Evolutionary conservation across 2,329 filamentous ascomycete species (phyloP).

Genomic region (Phoma sp.): DNA sequence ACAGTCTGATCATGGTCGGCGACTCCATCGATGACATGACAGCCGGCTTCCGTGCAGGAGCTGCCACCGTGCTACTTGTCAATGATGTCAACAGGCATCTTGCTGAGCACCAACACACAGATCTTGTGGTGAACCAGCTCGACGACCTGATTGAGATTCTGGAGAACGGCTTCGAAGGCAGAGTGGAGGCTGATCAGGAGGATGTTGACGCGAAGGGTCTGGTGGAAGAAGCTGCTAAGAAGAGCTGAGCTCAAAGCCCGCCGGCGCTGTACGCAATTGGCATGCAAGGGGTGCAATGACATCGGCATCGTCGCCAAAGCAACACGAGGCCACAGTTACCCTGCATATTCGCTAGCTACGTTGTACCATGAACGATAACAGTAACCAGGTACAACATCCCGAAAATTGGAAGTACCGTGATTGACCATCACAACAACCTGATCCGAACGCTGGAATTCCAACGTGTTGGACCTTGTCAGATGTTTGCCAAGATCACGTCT

Average conservation of each 20-base stretch:
- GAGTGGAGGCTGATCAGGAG: constrained; percentile 36
- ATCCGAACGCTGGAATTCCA: not conserved
- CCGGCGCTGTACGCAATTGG: not conserved
- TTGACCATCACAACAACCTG: not conserved
- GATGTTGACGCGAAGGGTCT: constrained; percentile 32
- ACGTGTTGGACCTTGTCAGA: not conserved
- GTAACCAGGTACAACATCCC: constrained; percentile 2
- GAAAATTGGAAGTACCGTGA: not conserved
- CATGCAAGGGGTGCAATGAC: constrained; percentile 4
- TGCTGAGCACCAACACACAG: constrained; percentile 75
- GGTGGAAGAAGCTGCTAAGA: constrained; percentile 24
- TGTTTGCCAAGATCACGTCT: not conserved
- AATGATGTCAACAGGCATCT: constrained; percentile 81
- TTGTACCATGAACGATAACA: not conserved
- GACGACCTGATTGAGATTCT: constrained; percentile 79
- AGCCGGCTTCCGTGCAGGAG: constrained; percentile 80
- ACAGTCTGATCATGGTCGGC: constrained; percentile 60
- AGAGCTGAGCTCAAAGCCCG: not conserved
- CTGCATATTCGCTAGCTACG: constrained; percentile 3
- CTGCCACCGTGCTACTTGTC: constrained; percentile 85
- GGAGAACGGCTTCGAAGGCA: constrained; percentile 74
- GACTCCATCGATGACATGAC: constrained; percentile 90
- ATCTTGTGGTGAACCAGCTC: constrained; percentile 70
- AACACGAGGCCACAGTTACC: constrained; percentile 10
- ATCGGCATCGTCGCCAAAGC: constrained; percentile 10